These are phyloP conservation scores for Malus fusca DNA, from an alignment of 306 rosid genomes.

Conservation along the genomic window DNA sequence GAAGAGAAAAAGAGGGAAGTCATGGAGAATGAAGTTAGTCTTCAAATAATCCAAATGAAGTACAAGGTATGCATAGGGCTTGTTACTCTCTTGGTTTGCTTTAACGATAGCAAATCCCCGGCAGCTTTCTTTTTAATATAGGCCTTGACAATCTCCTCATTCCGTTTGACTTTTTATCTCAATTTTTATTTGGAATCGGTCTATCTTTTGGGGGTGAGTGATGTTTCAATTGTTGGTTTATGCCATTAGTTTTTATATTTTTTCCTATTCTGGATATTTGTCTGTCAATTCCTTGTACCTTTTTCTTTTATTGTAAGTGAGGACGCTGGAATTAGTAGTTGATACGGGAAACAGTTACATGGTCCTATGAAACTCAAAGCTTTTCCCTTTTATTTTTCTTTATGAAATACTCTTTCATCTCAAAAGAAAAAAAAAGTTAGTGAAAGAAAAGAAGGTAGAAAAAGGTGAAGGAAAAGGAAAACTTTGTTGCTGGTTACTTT, in stretches of 20 bases:
- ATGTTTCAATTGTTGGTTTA: neutral
- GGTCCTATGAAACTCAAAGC: neutral
- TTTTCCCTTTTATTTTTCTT: too few species aligned
- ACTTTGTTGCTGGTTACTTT: neutral
- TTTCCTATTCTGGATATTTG: neutral
- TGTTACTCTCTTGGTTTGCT: neutral
- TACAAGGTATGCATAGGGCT: conserved; percentile 51
- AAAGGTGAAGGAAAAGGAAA: neutral
- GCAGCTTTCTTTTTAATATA: neutral
- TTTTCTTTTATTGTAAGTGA: neutral
- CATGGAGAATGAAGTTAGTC: conserved; percentile 86
- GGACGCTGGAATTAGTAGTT: neutral
- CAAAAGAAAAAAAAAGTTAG: neutral
- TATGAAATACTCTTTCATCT: too few species aligned
- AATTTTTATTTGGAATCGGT: neutral
- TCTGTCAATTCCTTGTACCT: neutral
- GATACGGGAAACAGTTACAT: neutral
- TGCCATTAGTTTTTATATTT: neutral
- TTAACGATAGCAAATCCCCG: neutral
- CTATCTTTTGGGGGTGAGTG: neutral
- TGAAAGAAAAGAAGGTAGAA: neutral
- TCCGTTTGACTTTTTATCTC: neutral
- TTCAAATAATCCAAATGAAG: conserved; percentile 92
- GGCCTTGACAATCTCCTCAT: neutral
- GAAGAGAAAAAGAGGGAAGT: conserved; percentile 86